These are phyloP conservation scores for Rhizomucor miehei DNA, from an alignment of 371 early-diverging fungal species.

Conservation along the genomic window DNA sequence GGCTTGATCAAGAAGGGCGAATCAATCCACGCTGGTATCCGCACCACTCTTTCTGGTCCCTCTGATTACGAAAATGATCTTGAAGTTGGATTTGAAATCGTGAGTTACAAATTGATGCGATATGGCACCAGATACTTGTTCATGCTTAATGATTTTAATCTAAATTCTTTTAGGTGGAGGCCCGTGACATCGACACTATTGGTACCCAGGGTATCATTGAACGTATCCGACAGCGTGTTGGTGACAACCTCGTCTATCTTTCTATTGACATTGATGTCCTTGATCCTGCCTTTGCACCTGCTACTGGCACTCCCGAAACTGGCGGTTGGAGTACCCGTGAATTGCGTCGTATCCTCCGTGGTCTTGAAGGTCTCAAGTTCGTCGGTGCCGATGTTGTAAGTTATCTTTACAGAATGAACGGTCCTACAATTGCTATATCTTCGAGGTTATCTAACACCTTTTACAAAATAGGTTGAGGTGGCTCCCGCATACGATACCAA, in stretches of 20 bases:
- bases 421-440: too few relatives aligned
- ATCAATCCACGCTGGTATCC: slow-evolving; percentile 38
- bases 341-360: slow-evolving; percentile 23
- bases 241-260: slow-evolving; percentile 28
- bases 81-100: slow-evolving; percentile 24
- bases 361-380: slow-evolving; percentile 28
- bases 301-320: slow-evolving; percentile 30
- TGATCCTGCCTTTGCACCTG: slow-evolving; percentile 36
- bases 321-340: slow-evolving; percentile 27
- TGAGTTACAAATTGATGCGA: too few relatives aligned
- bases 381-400: slow-evolving; percentile 40
- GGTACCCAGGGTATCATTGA: slow-evolving; percentile 30
- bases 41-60: slow-evolving; percentile 24
- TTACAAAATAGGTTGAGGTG: too few relatives aligned
- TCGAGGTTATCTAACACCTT: too few relatives aligned
- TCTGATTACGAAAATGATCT: slow-evolving; percentile 26
- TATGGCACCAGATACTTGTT: too few relatives aligned
- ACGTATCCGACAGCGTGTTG: slow-evolving; percentile 23
- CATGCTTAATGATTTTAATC: too few relatives aligned
- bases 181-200: slow-evolving; percentile 25
- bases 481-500: slow-evolving; percentile 28
- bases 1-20: slow-evolving; percentile 30
- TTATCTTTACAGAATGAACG: too few relatives aligned
- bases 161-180: too few relatives aligned
- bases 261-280: slow-evolving; percentile 38